Base-by-base conservation (phyloP, 495 filamentous ascomycete species). In the Lasiosphaeria miniovina region DNA sequence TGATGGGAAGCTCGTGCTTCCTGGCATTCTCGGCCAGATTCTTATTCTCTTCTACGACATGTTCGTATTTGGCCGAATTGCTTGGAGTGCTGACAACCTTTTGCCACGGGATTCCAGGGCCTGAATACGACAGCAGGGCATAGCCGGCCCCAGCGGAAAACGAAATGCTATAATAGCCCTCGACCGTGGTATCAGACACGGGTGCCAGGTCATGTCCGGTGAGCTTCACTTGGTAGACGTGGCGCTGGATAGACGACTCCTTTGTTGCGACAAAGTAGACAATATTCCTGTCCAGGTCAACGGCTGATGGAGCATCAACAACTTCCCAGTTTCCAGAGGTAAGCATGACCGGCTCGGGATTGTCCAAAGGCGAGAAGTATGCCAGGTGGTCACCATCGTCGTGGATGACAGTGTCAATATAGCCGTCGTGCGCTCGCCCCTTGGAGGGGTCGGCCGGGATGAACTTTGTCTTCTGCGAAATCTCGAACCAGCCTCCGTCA, bases 401-500 rank as follows among this genome's bases (percentile, higher is more conserved):
- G 68, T 93, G 77, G 56, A 97, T 89, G 46, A 98, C 77, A 0
- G 90, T 93, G 74, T 98, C 94, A 61, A 98, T 85, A 68, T 98
- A 98, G 4, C 94, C 94, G 69, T 95, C 90, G 24, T 92, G 73
- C 40, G 80, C 78, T 10, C 94, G 86, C 14, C 90, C 90, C 62
- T 90, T 92, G 31, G 72, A 64, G 41, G 89, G 84, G 69, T 96
- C 88, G 3, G 91, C 89, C 7, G 94, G 95, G 55, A 98, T 88
- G 67, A 88, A 96, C 58, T 78, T 83, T 4, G 94, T 97, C 35
- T 86, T 82, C 64, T 98, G 86, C 1, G 91, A 89, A 40, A 96
- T 90, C 72, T 98, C 94, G 62, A 98, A 94, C 94, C 94, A 98
- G 48, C 94, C 94, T 11, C 93, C 93, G 71, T 98, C 94, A 6